Evolutionary conservation across 169 alveolate genomes (phyloP).

Genomic region (Plasmodium sp.): DNA sequence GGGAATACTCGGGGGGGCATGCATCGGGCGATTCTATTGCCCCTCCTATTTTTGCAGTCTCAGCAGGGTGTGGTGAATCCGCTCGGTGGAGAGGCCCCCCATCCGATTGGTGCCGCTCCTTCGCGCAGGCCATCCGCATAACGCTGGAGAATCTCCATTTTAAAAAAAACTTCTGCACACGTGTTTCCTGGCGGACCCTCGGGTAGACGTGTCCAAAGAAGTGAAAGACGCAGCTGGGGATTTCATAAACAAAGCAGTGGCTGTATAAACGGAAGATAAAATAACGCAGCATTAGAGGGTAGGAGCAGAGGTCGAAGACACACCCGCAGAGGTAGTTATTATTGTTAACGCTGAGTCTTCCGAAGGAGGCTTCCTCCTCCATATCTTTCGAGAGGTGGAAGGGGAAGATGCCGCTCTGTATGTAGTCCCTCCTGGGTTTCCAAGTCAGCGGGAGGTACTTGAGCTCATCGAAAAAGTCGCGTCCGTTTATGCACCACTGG

Average conservation of each 20-base stretch:
- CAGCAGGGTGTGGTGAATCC: neutral
- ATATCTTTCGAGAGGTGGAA: slow-evolving; percentile 22
- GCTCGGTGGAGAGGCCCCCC: neutral
- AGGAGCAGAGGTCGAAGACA: slow-evolving; percentile 29
- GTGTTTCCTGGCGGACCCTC: neutral
- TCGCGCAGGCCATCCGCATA: neutral
- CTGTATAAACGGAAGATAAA: slow-evolving; percentile 15
- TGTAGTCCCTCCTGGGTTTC: slow-evolving; percentile 66
- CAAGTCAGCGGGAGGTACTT: slow-evolving; percentile 47
- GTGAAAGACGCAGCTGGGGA: slow-evolving; percentile 2
- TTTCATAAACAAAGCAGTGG: slow-evolving; percentile 13
- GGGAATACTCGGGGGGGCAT: neutral
- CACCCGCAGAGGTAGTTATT: slow-evolving; percentile 43
- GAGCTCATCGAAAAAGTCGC: slow-evolving; percentile 37
- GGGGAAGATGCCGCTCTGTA: slow-evolving; percentile 55
- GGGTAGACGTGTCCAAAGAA: slow-evolving; percentile 17
- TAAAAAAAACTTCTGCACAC: neutral
- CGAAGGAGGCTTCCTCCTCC: slow-evolving; percentile 13
- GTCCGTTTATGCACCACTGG: slow-evolving; percentile 5
- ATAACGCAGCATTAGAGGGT: slow-evolving; percentile 35
- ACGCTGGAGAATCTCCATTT: slow-evolving; percentile 8
- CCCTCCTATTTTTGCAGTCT: neutral
- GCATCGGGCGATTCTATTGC: neutral
- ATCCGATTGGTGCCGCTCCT: neutral
- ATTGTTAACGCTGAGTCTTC: slow-evolving; percentile 23